These are phyloP conservation scores for Verticillium isaacii DNA, from an alignment of 2,329 filamentous ascomycete species.

Conservation along the genomic window DNA sequence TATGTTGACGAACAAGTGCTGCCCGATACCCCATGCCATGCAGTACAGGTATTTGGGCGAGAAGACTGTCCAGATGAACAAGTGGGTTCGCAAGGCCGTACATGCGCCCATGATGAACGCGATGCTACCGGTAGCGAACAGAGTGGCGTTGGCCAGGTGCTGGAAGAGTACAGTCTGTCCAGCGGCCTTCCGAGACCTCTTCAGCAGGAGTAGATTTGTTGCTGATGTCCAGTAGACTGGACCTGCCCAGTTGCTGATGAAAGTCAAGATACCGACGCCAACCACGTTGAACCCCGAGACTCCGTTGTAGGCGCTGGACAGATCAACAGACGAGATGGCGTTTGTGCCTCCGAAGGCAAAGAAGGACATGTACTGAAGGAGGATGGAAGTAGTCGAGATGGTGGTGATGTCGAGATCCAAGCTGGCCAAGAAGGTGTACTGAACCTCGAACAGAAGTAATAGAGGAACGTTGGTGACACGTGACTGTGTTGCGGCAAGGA, in stretches of 20 bases:
- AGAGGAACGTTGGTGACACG: conserved; percentile 81
- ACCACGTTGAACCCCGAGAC: conserved; percentile 73
- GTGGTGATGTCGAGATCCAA: conserved; percentile 48
- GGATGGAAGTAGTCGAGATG: conserved; percentile 64
- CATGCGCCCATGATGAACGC: conserved; percentile 84
- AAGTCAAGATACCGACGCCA: conserved; percentile 79
- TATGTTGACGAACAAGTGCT: conserved; percentile 73
- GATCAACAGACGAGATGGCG: conserved; percentile 90
- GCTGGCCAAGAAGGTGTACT: conserved; percentile 44
- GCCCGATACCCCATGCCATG: conserved; percentile 79
- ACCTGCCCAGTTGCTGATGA: conserved; percentile 86
- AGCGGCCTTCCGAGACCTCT: conserved; percentile 14
- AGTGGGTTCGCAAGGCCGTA: conserved; percentile 74
- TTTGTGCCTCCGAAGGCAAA: conserved; percentile 91
- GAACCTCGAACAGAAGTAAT: conserved; percentile 67
- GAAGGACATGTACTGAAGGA: conserved; percentile 79
- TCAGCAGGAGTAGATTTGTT: conserved; percentile 54
- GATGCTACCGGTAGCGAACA: conserved; percentile 63
- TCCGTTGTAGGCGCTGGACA: conserved; percentile 94
- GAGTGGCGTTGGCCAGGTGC: conserved; percentile 62
- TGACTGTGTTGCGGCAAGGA: conserved; percentile 84
- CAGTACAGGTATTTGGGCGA: conserved; percentile 94
- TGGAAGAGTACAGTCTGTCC: conserved; percentile 22
- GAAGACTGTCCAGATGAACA: conserved; percentile 99
- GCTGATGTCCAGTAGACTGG: conserved; percentile 81